Base-by-base conservation (phyloP, 1,284 basidiomycete genomes). In the Omphalotus olearius region DNA sequence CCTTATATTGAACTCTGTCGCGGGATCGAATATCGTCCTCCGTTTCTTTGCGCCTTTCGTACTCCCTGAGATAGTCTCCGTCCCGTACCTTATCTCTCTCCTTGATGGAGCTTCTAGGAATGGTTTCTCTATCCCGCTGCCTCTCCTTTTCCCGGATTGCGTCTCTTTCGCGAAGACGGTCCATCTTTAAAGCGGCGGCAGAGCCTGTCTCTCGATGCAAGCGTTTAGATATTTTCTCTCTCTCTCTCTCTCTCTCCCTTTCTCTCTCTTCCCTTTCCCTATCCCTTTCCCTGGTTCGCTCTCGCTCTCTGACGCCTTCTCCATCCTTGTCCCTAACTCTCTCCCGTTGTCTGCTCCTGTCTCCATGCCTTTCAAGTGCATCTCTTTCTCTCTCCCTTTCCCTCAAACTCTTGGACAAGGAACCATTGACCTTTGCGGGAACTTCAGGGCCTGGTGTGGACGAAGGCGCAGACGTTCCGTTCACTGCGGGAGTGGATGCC, bases 291-390 rank as follows among this genome's bases (percentile, higher is more conserved):
- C 44, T 36, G 17, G 20, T 39, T 28, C 49, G 52, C 11, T 56
- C 58, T 18, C 20, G 41, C 17, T 54, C 53, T 28, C n/a, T 51
- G 16, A 50, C 56, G 25, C 16, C 49, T 50, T 56, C 47, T 37
- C 53, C 56, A 50, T 50, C 56, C 52, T 45, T 37, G 30, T 54
- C 51, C 57, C 54, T 54, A 16, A 55, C 56, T 26, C 51, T 47
- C 18, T 57, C 55, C 28, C 56, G 55, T 49, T 52, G 50, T 57
- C 57, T 51, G 37, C 37, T 44, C 56, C 58, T 53, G 33, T 45
- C 50, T 51, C 33, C 50, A 37, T 36, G 6, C 41, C 30, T 57
- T 40, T 26, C 57, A 42, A 7, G n/a, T 5, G 14, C 16, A 7
- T 53, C 52, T 20, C 26, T 56, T 41, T 53, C 30, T 43, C 46